Evolutionary conservation across 768 basidiomycete species (phyloP).

Genomic region (Mycena crocata): DNA sequence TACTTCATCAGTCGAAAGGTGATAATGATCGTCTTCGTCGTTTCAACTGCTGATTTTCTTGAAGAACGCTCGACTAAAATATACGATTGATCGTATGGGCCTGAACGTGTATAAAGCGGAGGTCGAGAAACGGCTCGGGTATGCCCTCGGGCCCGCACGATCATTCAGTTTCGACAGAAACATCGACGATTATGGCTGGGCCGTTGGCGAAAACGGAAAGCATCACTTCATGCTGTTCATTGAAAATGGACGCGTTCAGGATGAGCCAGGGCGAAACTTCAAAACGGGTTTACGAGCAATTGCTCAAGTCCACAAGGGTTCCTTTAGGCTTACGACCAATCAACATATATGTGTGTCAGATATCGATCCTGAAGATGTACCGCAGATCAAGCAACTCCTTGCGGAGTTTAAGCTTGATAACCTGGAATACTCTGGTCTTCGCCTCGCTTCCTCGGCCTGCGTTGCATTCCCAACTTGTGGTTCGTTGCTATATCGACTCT

Average conservation of each 20-base stretch:
- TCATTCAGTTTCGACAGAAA: slow-evolving; percentile 88
- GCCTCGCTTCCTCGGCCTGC: slow-evolving; percentile 93
- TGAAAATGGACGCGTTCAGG: slow-evolving; percentile 98
- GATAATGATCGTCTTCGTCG: not conserved
- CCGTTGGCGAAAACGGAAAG: slow-evolving; percentile 84
- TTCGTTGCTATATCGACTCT: slow-evolving; percentile 44
- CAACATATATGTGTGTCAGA: slow-evolving; percentile 94
- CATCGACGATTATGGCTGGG: slow-evolving; percentile 96
- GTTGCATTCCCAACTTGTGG: slow-evolving; percentile 98
- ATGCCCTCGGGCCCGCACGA: slow-evolving; percentile 76
- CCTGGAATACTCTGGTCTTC: slow-evolving; percentile 78
- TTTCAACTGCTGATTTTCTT: slow-evolving; percentile 26
- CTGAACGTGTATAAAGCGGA: slow-evolving; percentile 87
- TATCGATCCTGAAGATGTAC: slow-evolving; percentile 77
- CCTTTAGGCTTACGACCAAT: slow-evolving; percentile 94
- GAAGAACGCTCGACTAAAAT: slow-evolving; percentile 91
- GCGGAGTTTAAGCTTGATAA: slow-evolving; percentile 92
- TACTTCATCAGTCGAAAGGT: slow-evolving; percentile 65
- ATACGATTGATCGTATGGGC: slow-evolving; percentile 97
- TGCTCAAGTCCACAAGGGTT: slow-evolving; percentile 93
- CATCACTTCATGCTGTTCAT: slow-evolving; percentile 95
- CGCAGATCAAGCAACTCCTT: slow-evolving; percentile 81
- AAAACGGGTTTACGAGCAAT: slow-evolving; percentile 94
- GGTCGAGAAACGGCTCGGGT: slow-evolving; percentile 91
- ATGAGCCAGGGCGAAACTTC: slow-evolving; percentile 90